Percentiles rank a stretch among this genome's conserved stretches.
These are phyloP conservation scores for Ambrosia artemisiifolia DNA, from an alignment of 129 eudicot species.

Conservation along the genomic window DNA sequence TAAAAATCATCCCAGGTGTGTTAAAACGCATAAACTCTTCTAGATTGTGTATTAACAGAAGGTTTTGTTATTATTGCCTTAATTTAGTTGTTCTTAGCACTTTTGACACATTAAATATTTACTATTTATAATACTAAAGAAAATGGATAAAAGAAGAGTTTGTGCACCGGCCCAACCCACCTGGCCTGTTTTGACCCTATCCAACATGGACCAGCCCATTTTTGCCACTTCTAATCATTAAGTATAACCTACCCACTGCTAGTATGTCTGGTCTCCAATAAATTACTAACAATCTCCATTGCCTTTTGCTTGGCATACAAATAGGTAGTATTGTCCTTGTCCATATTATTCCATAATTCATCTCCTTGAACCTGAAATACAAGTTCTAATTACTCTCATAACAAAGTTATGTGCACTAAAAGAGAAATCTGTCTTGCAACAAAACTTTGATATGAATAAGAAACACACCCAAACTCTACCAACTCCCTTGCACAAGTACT, in stretches of 20 bases:
- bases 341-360: conserved; percentile 52
- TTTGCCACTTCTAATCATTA: conserved; percentile 7
- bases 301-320: conserved; percentile 61
- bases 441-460: conserved; percentile 16
- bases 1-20: background rate
- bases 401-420: background rate
- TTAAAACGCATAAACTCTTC: background rate
- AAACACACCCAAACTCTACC: conserved; percentile 71
- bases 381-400: background rate
- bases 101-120: background rate
- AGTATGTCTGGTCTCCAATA: conserved; percentile 56
- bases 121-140: background rate
- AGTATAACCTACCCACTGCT: conserved; percentile 46
- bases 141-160: background rate
- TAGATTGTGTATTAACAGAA: background rate
- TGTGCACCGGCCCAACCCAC: background rate
- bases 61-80: background rate
- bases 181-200: background rate
- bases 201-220: conserved; percentile 5
- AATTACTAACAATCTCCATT: conserved; percentile 35
- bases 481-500: conserved; percentile 52
- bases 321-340: conserved; percentile 38
- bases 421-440: background rate
- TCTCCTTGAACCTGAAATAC: conserved; percentile 50
- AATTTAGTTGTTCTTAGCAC: background rate